Conservation (phyloP, 164 flowering plant genomes). For the Malania oleifera region DNA sequence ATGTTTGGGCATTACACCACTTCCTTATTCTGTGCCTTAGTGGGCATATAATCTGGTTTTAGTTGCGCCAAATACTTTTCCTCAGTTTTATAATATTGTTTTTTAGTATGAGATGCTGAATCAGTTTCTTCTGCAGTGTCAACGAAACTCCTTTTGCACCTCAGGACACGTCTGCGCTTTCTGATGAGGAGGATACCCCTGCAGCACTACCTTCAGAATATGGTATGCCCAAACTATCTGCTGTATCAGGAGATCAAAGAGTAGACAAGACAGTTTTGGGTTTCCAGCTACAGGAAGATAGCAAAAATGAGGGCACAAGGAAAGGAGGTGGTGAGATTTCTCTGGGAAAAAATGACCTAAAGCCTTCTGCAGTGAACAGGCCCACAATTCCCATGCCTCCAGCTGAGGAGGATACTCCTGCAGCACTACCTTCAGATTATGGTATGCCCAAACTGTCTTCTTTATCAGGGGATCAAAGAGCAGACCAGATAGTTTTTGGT, state of each 20-base stretch:
- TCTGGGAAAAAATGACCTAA: conserved; percentile 7
- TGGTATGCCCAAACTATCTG: conserved; percentile 16
- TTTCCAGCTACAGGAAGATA: conserved; percentile 12
- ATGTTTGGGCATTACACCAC: neutral
- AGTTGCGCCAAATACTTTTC: neutral
- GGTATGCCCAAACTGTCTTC: conserved; percentile 16
- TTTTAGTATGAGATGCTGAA: conserved; percentile 3
- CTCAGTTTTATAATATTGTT: neutral
- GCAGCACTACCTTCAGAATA: conserved; percentile 14
- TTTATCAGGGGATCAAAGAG: conserved; percentile 14
- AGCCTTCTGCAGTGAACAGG: conserved; percentile 13
- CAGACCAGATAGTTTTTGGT: conserved; percentile 10
- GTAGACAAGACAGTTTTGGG: conserved; percentile 10
- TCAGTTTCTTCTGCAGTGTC: conserved; percentile 29
- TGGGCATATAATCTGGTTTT: neutral
- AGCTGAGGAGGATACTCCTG: conserved; percentile 17
- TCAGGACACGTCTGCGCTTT: conserved; percentile 15
- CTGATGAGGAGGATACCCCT: conserved; percentile 29
- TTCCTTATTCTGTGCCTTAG: neutral
- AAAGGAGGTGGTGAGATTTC: conserved; percentile 11
- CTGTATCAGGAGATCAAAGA: conserved; percentile 14
- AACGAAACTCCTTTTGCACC: conserved; percentile 26
- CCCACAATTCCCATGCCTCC: conserved; percentile 6
- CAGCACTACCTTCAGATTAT: conserved; percentile 14
- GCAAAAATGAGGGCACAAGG: conserved; percentile 8